These are phyloP conservation scores for Phytophthora fragariaefolia DNA, from an alignment of 352 stramenopile genomes.

Conservation along the genomic window DNA sequence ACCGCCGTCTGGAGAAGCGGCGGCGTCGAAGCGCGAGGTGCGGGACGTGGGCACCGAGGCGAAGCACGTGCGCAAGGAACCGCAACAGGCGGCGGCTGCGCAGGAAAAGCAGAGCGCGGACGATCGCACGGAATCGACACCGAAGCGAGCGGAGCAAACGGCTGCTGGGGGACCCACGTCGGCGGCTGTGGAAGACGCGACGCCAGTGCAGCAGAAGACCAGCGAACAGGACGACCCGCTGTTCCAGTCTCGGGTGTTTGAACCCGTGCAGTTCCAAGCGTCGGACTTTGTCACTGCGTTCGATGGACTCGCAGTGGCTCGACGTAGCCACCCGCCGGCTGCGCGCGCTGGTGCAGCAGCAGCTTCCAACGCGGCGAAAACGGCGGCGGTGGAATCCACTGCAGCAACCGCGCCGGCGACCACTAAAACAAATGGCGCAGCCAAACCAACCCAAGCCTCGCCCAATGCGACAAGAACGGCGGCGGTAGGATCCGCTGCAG, in stretches of 20 bases:
- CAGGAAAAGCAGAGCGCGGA: neutral
- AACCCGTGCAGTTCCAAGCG: constrained; percentile 43
- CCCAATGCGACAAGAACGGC: constrained; percentile 16
- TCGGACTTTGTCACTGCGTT: constrained; percentile 52
- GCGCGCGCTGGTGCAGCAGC: neutral
- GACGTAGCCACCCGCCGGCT: constrained; percentile 36
- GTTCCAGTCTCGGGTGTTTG: constrained; percentile 53
- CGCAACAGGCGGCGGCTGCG: neutral
- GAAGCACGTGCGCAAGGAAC: constrained; percentile 1
- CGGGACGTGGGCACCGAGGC: neutral
- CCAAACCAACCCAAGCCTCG: constrained; percentile 3
- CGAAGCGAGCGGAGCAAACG: neutral
- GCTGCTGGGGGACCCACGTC: neutral
- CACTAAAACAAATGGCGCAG: constrained; percentile 8
- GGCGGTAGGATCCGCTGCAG: constrained; percentile 1
- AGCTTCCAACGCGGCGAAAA: constrained; percentile 16
- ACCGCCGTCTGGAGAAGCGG: constrained; percentile 3
- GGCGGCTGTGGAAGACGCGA: neutral
- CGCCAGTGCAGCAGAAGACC: neutral
- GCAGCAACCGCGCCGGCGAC: neutral
- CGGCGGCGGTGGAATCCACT: constrained; percentile 4
- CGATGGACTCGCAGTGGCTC: constrained; percentile 48
- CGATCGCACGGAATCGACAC: neutral
- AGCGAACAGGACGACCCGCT: constrained; percentile 3
- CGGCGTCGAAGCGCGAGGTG: neutral